A percentile compares a stretch with the other conserved stretches of the same genome.
These are phyloP conservation scores for Sideroxylon spinosum DNA, from an alignment of 179 eudicot genomes.

Conservation along the genomic window DNA sequence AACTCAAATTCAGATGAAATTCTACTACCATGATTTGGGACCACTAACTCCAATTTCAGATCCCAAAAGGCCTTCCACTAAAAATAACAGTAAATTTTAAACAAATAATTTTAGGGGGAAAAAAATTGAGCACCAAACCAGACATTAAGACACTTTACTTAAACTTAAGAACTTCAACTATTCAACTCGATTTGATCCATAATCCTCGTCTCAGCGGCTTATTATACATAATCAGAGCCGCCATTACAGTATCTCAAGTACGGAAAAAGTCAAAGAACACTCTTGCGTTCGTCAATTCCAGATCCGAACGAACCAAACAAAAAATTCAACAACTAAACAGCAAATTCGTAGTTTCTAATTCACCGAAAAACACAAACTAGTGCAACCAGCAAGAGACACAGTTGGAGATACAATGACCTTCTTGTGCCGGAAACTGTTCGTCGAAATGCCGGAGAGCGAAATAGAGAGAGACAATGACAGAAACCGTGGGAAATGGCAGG, in stretches of 20 bases:
- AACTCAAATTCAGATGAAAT: constrained; percentile 9
- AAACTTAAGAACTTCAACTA: too few relatives aligned
- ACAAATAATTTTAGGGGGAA: not conserved
- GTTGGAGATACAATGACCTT: constrained; percentile 7
- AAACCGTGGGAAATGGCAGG: not conserved
- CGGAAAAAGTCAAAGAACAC: not conserved
- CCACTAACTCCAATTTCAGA: not conserved
- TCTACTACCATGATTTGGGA: not conserved
- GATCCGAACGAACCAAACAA: constrained; percentile 12
- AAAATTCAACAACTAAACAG: not conserved
- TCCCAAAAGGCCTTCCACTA: not conserved
- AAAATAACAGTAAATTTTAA: not conserved
- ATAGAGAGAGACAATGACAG: not conserved
- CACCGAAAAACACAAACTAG: not conserved
- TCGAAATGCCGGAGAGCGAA: constrained; percentile 18
- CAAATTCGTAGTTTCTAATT: not conserved
- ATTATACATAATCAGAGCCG: not conserved
- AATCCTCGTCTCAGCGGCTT: not conserved
- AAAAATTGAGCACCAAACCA: not conserved
- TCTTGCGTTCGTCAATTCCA: not conserved
- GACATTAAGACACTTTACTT: not conserved
- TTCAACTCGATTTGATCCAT: not conserved
- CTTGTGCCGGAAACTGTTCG: not conserved
- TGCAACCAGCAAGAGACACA: not conserved
- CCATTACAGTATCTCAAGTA: not conserved